These are phyloP conservation scores for Wickerhamiella spandovensis DNA, from an alignment of 805 yeast genomes.

Conservation along the genomic window DNA sequence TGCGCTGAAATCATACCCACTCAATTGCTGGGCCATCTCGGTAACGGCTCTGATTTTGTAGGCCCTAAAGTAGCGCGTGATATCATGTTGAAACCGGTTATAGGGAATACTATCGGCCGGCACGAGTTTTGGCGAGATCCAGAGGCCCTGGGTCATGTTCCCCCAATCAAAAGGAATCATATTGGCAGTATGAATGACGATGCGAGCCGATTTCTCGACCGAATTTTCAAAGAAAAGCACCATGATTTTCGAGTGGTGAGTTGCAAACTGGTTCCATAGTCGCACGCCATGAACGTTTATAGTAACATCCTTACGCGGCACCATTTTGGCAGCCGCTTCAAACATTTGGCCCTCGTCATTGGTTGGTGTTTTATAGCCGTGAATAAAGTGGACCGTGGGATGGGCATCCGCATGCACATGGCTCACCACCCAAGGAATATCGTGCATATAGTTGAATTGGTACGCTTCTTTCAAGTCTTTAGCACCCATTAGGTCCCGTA, in stretches of 20 bases:
- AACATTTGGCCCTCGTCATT: neutral
- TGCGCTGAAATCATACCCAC: constrained; percentile 18
- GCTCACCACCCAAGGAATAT: constrained; percentile 17
- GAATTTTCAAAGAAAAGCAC: constrained; percentile 13
- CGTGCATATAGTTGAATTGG: constrained; percentile 23
- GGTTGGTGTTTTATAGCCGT: constrained; percentile 11
- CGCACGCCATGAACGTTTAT: constrained; percentile 8
- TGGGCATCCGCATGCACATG: constrained; percentile 12
- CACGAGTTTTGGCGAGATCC: constrained; percentile 17
- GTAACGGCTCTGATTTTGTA: constrained; percentile 11
- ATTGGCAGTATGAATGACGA: constrained; percentile 25
- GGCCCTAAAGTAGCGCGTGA: constrained; percentile 16
- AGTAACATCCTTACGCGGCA: neutral
- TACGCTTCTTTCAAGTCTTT: constrained; percentile 17
- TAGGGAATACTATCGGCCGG: neutral
- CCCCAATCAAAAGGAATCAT: constrained; percentile 23
- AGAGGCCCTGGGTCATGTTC: constrained; percentile 23
- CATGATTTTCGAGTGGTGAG: constrained; percentile 26
- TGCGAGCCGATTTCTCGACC: constrained; percentile 7
- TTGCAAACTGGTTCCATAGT: constrained; percentile 14
- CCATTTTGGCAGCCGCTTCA: neutral
- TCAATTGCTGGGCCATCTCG: constrained; percentile 10
- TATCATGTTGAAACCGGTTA: constrained; percentile 17
- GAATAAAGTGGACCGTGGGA: constrained; percentile 14
- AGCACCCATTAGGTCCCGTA: constrained; percentile 17